Evolutionary conservation across 1,139 yeast species (phyloP).

Genomic region (Pichia sp.): DNA sequence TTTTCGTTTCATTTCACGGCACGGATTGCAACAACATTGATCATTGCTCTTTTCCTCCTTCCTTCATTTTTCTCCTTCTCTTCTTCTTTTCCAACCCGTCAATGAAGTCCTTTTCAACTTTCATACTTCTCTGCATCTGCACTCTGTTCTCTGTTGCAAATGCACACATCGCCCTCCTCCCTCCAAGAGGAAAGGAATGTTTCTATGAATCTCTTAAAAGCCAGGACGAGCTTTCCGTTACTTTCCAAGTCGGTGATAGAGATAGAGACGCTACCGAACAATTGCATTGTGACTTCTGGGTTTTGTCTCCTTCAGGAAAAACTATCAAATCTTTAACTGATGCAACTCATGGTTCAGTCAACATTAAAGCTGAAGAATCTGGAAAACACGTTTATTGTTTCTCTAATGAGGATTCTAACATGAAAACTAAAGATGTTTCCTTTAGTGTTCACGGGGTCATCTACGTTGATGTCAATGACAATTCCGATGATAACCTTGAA

Average conservation of each 20-base stretch:
- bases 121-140: background rate
- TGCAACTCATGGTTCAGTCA: conserved; percentile 77
- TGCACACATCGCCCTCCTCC: conserved; percentile 82
- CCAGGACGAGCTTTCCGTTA: conserved; percentile 82
- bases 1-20: too few relatives aligned
- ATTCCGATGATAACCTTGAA: conserved; percentile 76
- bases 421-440: conserved; percentile 82
- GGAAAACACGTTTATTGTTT: conserved; percentile 91
- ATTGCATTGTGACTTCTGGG: conserved; percentile 66
- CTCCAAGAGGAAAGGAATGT: conserved; percentile 85
- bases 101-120: too few relatives aligned
- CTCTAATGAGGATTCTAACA: conserved; percentile 71
- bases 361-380: conserved; percentile 52
- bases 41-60: too few relatives aligned
- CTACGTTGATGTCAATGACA: conserved; percentile 79
- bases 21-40: too few relatives aligned
- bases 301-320: conserved; percentile 56
- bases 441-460: conserved; percentile 94
- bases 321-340: conserved; percentile 45
- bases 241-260: conserved; percentile 93
- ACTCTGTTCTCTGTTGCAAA: conserved; percentile 3
- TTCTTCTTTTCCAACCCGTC: too few relatives aligned
- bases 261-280: conserved; percentile 75
- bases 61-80: too few relatives aligned
- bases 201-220: conserved; percentile 76